Base-by-base conservation (phyloP, 768 basidiomycete genomes). In the Xerocomellus intermedius region DNA sequence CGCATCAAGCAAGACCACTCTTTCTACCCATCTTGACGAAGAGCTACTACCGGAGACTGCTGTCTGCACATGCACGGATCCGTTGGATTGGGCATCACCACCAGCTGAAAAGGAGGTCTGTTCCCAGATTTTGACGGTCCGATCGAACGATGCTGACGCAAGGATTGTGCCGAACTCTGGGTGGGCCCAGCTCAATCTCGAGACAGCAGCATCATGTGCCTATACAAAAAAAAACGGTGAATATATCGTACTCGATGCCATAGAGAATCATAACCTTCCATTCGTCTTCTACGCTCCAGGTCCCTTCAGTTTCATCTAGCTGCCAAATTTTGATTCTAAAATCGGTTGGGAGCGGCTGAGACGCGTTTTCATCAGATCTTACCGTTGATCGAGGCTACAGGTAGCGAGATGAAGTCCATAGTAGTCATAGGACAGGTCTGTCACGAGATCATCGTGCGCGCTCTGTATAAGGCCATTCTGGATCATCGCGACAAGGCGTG, bases 201-300 rank as follows among this genome's bases (percentile, higher is more conserved):
- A 83, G 36, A 97, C 79, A 0, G 95, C 85, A 16, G 94, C 94
- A 64, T 96, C 93, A 68, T 98, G 95, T n/a, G 95, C 96, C 91
- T 96, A 63, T 14, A 49, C n/a, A 36, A 49, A 45, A 49, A 45
- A 55, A 35, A 44, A n/a, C 2, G 14, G 26, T 59, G 30, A 55
- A 50, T 22, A 38, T 36, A 32, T 41, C 41, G 30, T 17, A 19
- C 35, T 32, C 36, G 12, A 38, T 36, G 26, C 21, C 10, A n/a
- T 35, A 16, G 17, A 37, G 19, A 50, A 38, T 9, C 52, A 45
- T n/a, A 50, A 89, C 93, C 79, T 94, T 95, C 94, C 94, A 97
- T 64, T 95, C 93, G 52, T 91, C 87, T 64, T 92, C 87, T 2
- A 85, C 79, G 35, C 72, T 80, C 93, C 94, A 94, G 5, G 77